phyloP scores from a whole-genome alignment of 148 eudicot genomes.

The Dianthus caryophyllus region DNA sequence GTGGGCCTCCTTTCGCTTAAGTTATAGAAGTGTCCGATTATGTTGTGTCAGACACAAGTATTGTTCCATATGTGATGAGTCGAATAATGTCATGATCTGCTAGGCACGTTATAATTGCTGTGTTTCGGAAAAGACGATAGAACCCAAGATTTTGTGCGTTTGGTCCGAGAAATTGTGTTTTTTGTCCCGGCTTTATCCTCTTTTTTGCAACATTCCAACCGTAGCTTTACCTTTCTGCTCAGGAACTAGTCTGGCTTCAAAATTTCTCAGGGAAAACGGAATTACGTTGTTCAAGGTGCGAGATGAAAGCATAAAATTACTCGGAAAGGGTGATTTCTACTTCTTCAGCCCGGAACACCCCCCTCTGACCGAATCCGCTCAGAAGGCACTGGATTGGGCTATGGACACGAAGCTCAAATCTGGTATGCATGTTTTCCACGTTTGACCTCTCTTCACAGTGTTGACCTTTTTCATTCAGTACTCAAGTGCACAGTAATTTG shows the following conservation, averaged over 20 bases:
- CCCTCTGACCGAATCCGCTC: conserved; percentile 66
- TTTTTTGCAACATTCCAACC: not conserved
- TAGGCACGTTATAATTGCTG: no score
- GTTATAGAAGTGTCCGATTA: no score
- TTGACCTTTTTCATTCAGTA: no score
- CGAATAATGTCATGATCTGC: no score
- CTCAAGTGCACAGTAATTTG: no score
- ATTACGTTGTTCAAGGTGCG: conserved; percentile 63
- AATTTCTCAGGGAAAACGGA: conserved; percentile 59
- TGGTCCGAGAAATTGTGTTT: not conserved
- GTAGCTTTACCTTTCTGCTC: conserved; percentile 16
- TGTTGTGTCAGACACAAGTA: no score
- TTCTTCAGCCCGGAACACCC: conserved; percentile 55
- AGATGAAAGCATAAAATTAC: conserved; percentile 57
- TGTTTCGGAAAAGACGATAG: not conserved
- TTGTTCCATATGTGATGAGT: no score
- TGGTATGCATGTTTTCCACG: conserved; percentile 33
- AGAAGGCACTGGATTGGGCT: conserved; percentile 74
- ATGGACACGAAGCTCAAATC: conserved; percentile 54
- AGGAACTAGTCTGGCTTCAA: conserved; percentile 73
- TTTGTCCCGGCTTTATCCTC: not conserved
- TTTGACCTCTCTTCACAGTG: no score
- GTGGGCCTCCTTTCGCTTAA: no score
- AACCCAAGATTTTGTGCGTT: not conserved
- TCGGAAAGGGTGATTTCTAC: conserved; percentile 46